Evolutionary conservation across 2,329 filamentous ascomycete genomes (phyloP).

Genomic region (Bretziella fagacearum): DNA sequence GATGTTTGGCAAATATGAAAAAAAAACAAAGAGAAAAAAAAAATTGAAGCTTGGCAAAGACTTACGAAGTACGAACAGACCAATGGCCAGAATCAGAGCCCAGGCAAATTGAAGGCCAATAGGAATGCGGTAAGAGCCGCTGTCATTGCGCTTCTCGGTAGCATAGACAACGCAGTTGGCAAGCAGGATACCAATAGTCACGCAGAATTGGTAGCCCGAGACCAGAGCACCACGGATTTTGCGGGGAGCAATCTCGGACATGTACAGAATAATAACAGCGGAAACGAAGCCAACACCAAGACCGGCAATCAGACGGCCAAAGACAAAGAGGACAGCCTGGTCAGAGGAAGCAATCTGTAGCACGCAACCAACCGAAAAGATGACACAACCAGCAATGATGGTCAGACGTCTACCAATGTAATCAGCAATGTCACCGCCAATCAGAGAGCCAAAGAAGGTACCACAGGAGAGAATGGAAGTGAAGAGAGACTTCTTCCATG

Average conservation of each 20-base stretch:
- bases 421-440: slow-evolving; percentile 63
- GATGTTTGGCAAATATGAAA: too few relatives aligned
- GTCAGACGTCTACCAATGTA: slow-evolving; percentile 56
- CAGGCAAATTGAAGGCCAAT: slow-evolving; percentile 67
- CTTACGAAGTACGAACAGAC: slow-evolving; percentile 50
- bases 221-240: slow-evolving; percentile 65
- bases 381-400: slow-evolving; percentile 50
- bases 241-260: slow-evolving; percentile 62
- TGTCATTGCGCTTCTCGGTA: slow-evolving; percentile 43
- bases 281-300: slow-evolving; percentile 68
- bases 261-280: slow-evolving; percentile 68
- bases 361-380: slow-evolving; percentile 53
- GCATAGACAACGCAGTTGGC: slow-evolving; percentile 60
- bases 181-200: slow-evolving; percentile 62
- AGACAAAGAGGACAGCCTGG: slow-evolving; percentile 41
- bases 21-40: too few relatives aligned
- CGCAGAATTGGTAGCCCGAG: slow-evolving; percentile 70
- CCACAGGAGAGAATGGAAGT: slow-evolving; percentile 61
- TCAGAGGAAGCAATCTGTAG: slow-evolving; percentile 43
- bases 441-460: slow-evolving; percentile 64
- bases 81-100: slow-evolving; percentile 56
- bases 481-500: slow-evolving; percentile 36
- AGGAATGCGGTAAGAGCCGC: slow-evolving; percentile 60
- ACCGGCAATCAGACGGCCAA: slow-evolving; percentile 59
- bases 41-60: neutral